These are phyloP conservation scores for Fusarium denticulatum DNA, from an alignment of 2,329 filamentous ascomycete genomes.

Conservation along the genomic window DNA sequence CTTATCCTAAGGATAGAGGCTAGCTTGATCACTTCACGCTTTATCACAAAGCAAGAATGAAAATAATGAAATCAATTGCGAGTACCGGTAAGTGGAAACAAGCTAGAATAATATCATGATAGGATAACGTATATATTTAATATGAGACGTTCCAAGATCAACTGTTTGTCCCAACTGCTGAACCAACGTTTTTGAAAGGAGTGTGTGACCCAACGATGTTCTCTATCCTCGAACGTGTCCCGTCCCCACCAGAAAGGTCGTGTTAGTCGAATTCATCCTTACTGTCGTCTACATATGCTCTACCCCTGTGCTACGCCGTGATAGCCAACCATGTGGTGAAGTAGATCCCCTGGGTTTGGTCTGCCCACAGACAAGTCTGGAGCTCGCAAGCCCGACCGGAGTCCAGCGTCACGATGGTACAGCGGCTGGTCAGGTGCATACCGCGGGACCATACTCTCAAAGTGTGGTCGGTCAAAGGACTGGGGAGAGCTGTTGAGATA, in stretches of 20 bases:
- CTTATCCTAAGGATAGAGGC: neutral
- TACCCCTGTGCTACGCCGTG: slow-evolving; percentile 12
- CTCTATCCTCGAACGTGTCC: neutral
- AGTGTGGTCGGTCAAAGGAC: slow-evolving; percentile 10
- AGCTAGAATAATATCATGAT: neutral
- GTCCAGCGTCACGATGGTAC: neutral
- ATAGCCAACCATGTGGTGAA: slow-evolving; percentile 12
- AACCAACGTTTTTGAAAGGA: slow-evolving; percentile 9
- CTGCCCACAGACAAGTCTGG: slow-evolving; percentile 5
- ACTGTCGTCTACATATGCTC: neutral
- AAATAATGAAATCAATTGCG: neutral
- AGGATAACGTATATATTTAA: slow-evolving; percentile 34
- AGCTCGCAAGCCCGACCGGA: slow-evolving; percentile 19
- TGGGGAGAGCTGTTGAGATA: neutral
- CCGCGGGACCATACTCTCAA: slow-evolving; percentile 5
- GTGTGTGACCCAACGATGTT: slow-evolving; percentile 9
- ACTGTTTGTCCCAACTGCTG: neutral
- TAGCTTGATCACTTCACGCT: too few relatives aligned
- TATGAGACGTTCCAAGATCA: neutral
- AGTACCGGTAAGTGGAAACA: slow-evolving; percentile 6
- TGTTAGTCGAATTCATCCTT: neutral
- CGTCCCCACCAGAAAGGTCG: neutral
- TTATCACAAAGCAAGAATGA: neutral
- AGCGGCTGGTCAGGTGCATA: slow-evolving; percentile 7
- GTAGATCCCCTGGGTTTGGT: neutral